A percentile compares a stretch with the other conserved stretches of the same genome.
phyloP scores from a whole-genome alignment of 2,329 filamentous ascomycete genomes.

The Eutypa lata region DNA sequence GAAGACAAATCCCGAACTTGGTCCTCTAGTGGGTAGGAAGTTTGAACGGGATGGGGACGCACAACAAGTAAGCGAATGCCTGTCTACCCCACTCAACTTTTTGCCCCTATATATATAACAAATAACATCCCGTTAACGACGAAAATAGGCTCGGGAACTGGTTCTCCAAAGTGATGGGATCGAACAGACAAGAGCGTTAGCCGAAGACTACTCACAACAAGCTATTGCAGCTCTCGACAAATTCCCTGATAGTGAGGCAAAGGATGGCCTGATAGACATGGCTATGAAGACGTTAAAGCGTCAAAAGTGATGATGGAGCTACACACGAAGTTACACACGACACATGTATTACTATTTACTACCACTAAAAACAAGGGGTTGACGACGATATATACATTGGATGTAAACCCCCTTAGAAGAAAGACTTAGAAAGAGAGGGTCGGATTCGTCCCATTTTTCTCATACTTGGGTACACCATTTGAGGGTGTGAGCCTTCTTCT shows the following conservation, averaged over 20 bases:
- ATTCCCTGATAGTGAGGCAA: conserved; percentile 94
- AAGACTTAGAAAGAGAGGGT: background rate
- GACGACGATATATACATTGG: background rate
- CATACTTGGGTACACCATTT: background rate
- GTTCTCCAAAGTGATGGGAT: conserved; percentile 83
- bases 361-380: no score
- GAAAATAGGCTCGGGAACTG: conserved; percentile 72
- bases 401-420: background rate
- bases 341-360: conserved; percentile 12
- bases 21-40: conserved; percentile 85
- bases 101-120: no score
- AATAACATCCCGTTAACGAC: no score
- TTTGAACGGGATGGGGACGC: conserved; percentile 84
- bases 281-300: conserved; percentile 87
- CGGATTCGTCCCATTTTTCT: background rate
- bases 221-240: conserved; percentile 78
- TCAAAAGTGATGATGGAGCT: conserved; percentile 60
- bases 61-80: conserved; percentile 59
- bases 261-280: conserved; percentile 88
- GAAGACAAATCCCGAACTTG: conserved; percentile 82
- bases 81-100: background rate
- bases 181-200: conserved; percentile 85
- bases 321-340: conserved; percentile 12
- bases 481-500: background rate
- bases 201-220: conserved; percentile 85